Base-by-base conservation (phyloP, 2,329 filamentous ascomycete species). In the Neopestalotiopsis sp. region DNA sequence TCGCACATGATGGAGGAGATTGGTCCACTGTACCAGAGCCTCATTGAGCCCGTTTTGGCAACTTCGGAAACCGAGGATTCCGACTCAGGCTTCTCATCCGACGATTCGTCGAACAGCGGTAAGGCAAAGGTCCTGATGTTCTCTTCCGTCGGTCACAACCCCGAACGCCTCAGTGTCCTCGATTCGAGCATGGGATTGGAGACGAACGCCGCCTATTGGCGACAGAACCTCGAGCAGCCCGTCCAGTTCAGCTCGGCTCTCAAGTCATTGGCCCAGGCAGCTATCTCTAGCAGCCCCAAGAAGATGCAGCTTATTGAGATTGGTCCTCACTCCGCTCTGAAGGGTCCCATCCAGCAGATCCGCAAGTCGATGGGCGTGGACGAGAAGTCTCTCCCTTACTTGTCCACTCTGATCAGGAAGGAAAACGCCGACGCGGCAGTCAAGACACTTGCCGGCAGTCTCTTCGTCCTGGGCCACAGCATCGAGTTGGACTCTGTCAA, bases 1-100 rank as follows among this genome's bases (percentile, higher is more conserved):
- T 72, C 71, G 2, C 69, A 69, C 28, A 66, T 68, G 24, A 71
- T 72, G 69, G 56, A 65, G 12, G 62, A 65, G 42, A 68, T 72
- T 2, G 71, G 64, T 1, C 57, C 24, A 1, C 59, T 56, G 20
- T 72, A 72, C 40, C 67, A 71, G 34, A 59, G 64, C 17, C 63
- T 65, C n/a, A 14, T 63, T 3, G 17, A 6, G 14, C 63, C 32
- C 1, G 9, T 45, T 24, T 32, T 49, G 2, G 10, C 14, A 2
- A 17, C 10, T 0, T 42, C 38, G 7, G 9, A 12, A 28, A n/a
- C 4, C 40, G 9, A 9, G 4, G 14, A 45, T 45, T 45, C n/a
- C 42, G 14, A 13, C n/a, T 13, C 42, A 13, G 4, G 56, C n/a
- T 9, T 24, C 56, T 58, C 30, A 28, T 28, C 24, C 3, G 24